Conservation (phyloP, 164 flowering plant species). For the Vitis rupestris region DNA sequence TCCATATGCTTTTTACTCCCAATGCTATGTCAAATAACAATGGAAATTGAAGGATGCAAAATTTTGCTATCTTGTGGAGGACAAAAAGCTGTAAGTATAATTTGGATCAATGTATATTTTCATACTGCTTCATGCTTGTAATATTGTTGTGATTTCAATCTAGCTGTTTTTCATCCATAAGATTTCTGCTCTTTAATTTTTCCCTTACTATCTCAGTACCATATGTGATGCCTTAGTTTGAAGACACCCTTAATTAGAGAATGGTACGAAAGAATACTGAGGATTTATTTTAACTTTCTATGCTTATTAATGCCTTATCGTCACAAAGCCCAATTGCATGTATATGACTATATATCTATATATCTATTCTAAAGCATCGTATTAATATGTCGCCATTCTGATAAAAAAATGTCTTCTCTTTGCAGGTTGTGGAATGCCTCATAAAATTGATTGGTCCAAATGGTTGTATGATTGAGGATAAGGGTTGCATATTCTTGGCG, state of each 20-base stretch:
- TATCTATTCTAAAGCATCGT: background rate
- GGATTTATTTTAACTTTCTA: background rate
- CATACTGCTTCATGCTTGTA: too few relatives aligned
- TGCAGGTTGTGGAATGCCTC: slow-evolving; percentile 74
- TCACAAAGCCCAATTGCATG: background rate
- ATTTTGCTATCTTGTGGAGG: slow-evolving; percentile 57
- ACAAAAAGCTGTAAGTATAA: slow-evolving; percentile 57
- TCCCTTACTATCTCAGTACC: background rate
- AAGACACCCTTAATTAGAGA: background rate
- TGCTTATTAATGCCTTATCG: background rate
- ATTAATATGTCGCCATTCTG: background rate
- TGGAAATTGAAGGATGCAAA: slow-evolving; percentile 66
- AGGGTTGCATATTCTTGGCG: slow-evolving; percentile 65
- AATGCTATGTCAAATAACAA: slow-evolving; percentile 83
- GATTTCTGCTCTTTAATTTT: background rate
- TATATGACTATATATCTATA: background rate
- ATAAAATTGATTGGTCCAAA: slow-evolving; percentile 44
- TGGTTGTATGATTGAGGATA: slow-evolving; percentile 34
- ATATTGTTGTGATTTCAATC: too few relatives aligned
- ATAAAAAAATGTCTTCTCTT: background rate
- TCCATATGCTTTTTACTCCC: slow-evolving; percentile 88
- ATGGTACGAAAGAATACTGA: background rate
- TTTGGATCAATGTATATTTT: background rate
- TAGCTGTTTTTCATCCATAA: background rate
- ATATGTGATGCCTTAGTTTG: background rate